A percentile compares a stretch with the other conserved stretches of the same genome.
These are phyloP conservation scores for Oropetium thomaeum DNA, from an alignment of 176 grass and related monocot genomes.

Conservation along the genomic window DNA sequence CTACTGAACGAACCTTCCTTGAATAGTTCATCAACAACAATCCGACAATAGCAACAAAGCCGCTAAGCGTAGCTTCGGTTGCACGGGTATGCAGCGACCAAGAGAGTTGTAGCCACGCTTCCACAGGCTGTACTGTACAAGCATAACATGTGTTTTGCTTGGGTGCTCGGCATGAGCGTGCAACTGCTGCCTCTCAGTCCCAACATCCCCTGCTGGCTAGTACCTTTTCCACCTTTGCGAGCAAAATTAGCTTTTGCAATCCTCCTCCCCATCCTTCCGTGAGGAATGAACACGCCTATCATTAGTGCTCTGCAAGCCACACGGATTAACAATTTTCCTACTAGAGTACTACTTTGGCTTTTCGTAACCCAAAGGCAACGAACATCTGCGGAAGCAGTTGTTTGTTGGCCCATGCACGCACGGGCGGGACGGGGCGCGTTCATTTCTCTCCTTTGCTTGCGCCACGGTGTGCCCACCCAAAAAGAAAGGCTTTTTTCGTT, in stretches of 20 bases:
- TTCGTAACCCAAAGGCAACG: slow-evolving; percentile 30
- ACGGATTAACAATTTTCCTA: background rate
- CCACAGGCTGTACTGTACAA: background rate
- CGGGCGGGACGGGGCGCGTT: background rate
- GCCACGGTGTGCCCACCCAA: slow-evolving; percentile 27
- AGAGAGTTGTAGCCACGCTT: slow-evolving; percentile 30
- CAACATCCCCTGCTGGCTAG: slow-evolving; percentile 13
- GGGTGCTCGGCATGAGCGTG: background rate
- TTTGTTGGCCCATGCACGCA: background rate
- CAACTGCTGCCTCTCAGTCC: slow-evolving; percentile 3
- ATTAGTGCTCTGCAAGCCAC: background rate
- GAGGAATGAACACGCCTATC: background rate
- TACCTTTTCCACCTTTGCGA: background rate
- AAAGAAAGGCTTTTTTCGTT: slow-evolving; percentile 43
- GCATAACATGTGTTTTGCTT: slow-evolving; percentile 29
- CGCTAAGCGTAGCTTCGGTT: background rate
- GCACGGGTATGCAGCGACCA: background rate
- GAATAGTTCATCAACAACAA: background rate
- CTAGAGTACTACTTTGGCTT: background rate
- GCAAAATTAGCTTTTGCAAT: background rate
- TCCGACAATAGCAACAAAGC: background rate
- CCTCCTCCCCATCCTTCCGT: background rate
- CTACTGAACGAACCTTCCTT: slow-evolving; percentile 20
- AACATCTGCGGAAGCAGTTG: background rate
- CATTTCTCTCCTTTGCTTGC: background rate